Conservation (phyloP, 2,329 filamentous ascomycete species). For the Monilinia vaccinii-corymbosi region DNA sequence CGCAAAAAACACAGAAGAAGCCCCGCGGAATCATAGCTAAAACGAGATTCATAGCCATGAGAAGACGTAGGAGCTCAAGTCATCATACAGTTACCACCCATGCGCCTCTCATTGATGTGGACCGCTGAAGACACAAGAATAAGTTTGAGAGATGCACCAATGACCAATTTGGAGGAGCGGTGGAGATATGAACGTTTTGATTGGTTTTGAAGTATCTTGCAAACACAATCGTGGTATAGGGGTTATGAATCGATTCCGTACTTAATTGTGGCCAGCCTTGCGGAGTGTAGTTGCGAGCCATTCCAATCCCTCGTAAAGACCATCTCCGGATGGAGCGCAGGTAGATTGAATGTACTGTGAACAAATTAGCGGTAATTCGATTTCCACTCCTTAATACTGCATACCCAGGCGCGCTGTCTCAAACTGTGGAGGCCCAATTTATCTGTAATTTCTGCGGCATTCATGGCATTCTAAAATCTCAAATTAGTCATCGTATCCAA, state of each 20-base stretch:
- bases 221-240: conserved; percentile 21
- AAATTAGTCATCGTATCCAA: conserved; percentile 5
- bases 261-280: conserved; percentile 61
- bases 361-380: conserved; percentile 16
- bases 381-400: conserved; percentile 31
- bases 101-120: conserved; percentile 30
- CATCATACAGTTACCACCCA: conserved; percentile 31
- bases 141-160: conserved; percentile 25
- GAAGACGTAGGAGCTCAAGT: conserved; percentile 24
- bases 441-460: conserved; percentile 98
- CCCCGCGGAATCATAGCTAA: conserved; percentile 19
- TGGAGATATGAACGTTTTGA: conserved; percentile 27
- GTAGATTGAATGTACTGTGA: conserved; percentile 96
- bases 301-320: conserved; percentile 98
- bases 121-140: conserved; percentile 29
- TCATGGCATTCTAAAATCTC: conserved; percentile 81
- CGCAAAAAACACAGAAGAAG: conserved; percentile 21
- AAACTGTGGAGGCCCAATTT: conserved; percentile 99
- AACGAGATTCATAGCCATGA: conserved; percentile 25
- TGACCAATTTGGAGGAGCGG: conserved; percentile 25
- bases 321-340: conserved; percentile 96
- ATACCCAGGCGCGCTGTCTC: conserved; percentile 97
- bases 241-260: not conserved
- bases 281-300: conserved; percentile 79
- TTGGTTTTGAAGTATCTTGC: conserved; percentile 23